These are phyloP conservation scores for Hortaea sp. DNA, from an alignment of 2,329 filamentous ascomycete genomes.

Conservation along the genomic window DNA sequence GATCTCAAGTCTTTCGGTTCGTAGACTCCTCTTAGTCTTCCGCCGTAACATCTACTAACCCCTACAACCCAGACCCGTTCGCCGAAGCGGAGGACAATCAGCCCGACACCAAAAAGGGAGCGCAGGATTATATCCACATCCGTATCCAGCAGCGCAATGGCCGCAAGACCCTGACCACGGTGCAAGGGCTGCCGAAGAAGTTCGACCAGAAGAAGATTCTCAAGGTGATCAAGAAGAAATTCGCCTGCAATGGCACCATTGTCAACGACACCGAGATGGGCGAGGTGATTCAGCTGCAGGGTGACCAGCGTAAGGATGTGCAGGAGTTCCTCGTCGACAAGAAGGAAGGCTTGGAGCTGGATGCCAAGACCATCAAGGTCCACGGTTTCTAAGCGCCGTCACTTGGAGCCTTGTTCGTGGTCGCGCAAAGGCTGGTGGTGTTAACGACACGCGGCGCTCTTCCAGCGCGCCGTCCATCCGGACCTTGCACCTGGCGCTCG, in stretches of 20 bases:
- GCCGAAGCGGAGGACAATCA: conserved; percentile 99
- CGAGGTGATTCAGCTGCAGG: conserved; percentile 99
- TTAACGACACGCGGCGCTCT: too few species aligned
- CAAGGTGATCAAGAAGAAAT: conserved; percentile 99
- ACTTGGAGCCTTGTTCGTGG: too few species aligned
- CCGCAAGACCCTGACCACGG: conserved; percentile 99
- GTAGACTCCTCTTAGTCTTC: not conserved
- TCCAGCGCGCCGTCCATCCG: too few species aligned
- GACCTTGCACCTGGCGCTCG: too few species aligned
- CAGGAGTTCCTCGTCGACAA: conserved; percentile 96
- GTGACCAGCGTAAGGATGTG: conserved; percentile 97
- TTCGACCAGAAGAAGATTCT: conserved; percentile 99
- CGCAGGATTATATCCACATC: conserved; percentile 99
- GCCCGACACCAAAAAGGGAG: conserved; percentile 89
- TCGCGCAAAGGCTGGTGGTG: too few species aligned
- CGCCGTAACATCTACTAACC: not conserved
- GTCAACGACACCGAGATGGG: conserved; percentile 94
- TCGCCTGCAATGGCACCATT: conserved; percentile 99
- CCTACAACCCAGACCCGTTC: conserved; percentile 67
- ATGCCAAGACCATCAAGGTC: conserved; percentile 95
- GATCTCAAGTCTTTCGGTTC: conserved; percentile 72
- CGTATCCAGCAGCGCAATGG: conserved; percentile 99
- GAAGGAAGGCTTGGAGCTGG: conserved; percentile 86
- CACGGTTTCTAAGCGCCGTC: conserved; percentile 22
- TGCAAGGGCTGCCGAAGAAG: conserved; percentile 97